phyloP scores from a whole-genome alignment of 768 basidiomycete species.

The Kwoniella mangroviensis region DNA sequence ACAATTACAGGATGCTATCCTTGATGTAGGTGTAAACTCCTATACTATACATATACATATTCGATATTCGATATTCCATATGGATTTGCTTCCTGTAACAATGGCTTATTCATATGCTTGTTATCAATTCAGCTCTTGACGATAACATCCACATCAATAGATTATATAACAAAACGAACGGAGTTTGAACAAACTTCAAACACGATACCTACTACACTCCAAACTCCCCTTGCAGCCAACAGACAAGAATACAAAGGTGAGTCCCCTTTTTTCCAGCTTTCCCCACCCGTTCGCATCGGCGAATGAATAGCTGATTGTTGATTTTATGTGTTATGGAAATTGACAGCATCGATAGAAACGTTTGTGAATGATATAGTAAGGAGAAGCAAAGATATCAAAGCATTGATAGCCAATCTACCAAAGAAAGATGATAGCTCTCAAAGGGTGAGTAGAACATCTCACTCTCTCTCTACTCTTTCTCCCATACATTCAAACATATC shows the following conservation, averaged over 20 bases:
- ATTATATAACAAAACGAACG: slow-evolving; percentile 50
- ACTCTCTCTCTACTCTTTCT: too few relatives aligned
- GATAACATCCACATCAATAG: slow-evolving; percentile 50
- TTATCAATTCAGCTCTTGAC: slow-evolving; percentile 38
- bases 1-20: slow-evolving; percentile 54
- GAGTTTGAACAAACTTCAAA: slow-evolving; percentile 47
- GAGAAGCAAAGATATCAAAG: slow-evolving; percentile 48
- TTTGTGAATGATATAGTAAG: slow-evolving; percentile 48
- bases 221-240: slow-evolving; percentile 30
- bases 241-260: slow-evolving; percentile 43
- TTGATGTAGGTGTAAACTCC: slow-evolving; percentile 39
- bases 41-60: background rate
- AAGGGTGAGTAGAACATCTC: slow-evolving; percentile 32
- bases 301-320: too few relatives aligned
- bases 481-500: too few relatives aligned
- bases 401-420: slow-evolving; percentile 43
- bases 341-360: slow-evolving; percentile 44
- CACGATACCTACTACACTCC: slow-evolving; percentile 37
- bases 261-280: too few relatives aligned
- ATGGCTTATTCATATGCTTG: background rate
- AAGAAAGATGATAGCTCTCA: slow-evolving; percentile 39
- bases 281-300: too few relatives aligned
- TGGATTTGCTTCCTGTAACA: background rate
- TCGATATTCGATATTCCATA: background rate
- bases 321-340: too few relatives aligned